Conservation (phyloP, 352 stramenopile species). For the Phytophthora sojae region DNA sequence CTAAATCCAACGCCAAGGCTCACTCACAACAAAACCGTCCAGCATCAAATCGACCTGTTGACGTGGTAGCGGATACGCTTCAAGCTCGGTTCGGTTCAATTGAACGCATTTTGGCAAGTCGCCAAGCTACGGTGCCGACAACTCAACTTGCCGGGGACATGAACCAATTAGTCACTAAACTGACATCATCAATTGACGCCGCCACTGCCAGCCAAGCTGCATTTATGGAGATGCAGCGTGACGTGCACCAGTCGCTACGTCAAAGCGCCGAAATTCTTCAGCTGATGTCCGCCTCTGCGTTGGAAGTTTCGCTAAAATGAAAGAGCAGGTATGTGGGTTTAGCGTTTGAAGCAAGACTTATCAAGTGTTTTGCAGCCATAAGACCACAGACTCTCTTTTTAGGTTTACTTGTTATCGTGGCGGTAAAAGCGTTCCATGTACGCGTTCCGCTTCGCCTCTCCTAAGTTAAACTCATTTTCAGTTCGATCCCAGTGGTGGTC, state of each 20-base stretch:
- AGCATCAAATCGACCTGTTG: conserved; percentile 7
- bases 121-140: background rate
- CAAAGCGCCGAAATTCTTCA: conserved; percentile 8
- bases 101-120: conserved; percentile 11
- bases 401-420: conserved; percentile 18
- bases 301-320: conserved; percentile 9
- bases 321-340: conserved; percentile 5
- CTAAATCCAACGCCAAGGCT: conserved; percentile 4
- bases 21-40: background rate
- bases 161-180: conserved; percentile 3
- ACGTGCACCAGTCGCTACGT: background rate
- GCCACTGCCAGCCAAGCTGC: conserved; percentile 10
- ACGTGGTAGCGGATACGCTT: conserved; percentile 8
- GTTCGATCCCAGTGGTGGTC: conserved; percentile 14
- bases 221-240: conserved; percentile 5
- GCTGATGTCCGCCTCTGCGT: conserved; percentile 4
- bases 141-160: background rate
- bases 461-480: conserved; percentile 21
- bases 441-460: conserved; percentile 15
- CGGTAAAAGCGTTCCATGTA: conserved; percentile 21
- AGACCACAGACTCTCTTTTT: background rate
- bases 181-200: conserved; percentile 1
- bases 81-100: conserved; percentile 6
- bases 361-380: background rate
- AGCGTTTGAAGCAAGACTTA: background rate